Base-by-base conservation (phyloP, 306 rosid species). In the Arachis hypogaea region DNA sequence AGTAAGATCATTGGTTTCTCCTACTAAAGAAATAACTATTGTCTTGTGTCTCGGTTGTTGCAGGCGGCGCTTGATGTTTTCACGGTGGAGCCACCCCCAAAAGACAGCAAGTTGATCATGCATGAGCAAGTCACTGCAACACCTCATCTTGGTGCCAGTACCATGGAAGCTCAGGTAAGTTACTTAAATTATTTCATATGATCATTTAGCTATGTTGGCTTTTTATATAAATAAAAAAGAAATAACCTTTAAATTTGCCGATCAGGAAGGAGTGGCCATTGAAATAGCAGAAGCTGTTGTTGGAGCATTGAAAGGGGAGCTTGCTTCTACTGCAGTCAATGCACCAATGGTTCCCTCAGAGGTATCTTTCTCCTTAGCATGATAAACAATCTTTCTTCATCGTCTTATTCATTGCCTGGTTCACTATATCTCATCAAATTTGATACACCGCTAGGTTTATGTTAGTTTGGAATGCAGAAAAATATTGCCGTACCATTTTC, bases 341-440 rank as follows among this genome's bases (percentile, higher is more conserved):
- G 99, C 99, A 45, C 98, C 99, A 5, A 95, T 95, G 99, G 98
- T 92, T 85, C 86, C 99, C 47, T 92, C 99, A 2, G 98, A 95
- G 99, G 99, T 95, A 89, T 42, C 44, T 52, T 42, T 28, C 56
- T 36, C 30, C 51, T 33, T 46, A 68, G 66, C 22, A 64, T 30
- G 62, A 28, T 41, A 12, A 42, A n/a, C 30, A 22, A 43, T 50
- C 16, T 38, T 60, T 18, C 8, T 46, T 52, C 14, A 40, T 65
- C 46, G 29, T 52, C 52, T 22, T 58, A 18, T 63, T 77, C 14
- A 11, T n/a, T 28, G 38, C 44, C 18, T 30, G 47, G 11, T 11
- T 36, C 41, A 42, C 38, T 7, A 7, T 22, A 16, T 42, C 30
- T 71, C 60, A 14, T 46, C 45, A 46, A 51, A 55, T 52, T 55